Evolutionary conservation across 495 filamentous ascomycete genomes (phyloP), one percentile per base, ranked within the genome.

Genomic region (Aspergillus bertholletiae): DNA sequence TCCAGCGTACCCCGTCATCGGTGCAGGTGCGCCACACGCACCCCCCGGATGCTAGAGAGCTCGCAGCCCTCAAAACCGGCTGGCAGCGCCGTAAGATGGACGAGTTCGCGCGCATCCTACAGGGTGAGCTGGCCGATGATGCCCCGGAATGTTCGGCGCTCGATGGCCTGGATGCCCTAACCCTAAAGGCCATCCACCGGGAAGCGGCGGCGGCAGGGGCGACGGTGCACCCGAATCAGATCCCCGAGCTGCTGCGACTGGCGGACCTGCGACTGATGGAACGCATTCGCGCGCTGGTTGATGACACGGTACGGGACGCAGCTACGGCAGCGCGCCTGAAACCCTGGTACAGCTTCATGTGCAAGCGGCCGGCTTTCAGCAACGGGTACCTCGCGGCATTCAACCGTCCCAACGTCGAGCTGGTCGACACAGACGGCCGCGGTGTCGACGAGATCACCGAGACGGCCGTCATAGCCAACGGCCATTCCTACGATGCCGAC

Each of bases 1-100:
- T 76, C 54, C 75, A 79, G 49, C 66, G 78, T 2, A 78, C 75
- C 2, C 77, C 80, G 24, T 72, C 80, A 0, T 54, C 68, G 1
- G 74, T 84, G 12, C 73, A 69, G 48, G 27, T 28, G 30, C 79
- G 82, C n/a, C 66, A 67, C 4, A 75, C 84, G 49, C 68, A 67
- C 12, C 18, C 39, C 0, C 21, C 47, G 2, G 48, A 57, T 45
- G n/a, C n/a, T 28, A 18, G 18, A 43, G 0, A 28, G 2, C 9
- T 6, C 41, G 35, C 54, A 65, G 8, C 83, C 78, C 2, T 76
- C 81, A 41, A 61, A 65, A 0, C 67, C 5, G 78, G 69, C 28
- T 84, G 71, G 80, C 74, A 73, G 52, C 58, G 53, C 1, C 55
- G 56, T 47, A 71, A 73, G 41, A 69, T 65, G 58, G 47, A 53